phyloP scores from a whole-genome alignment of 1,139 yeast genomes.

The Geotrichum fermentans region DNA sequence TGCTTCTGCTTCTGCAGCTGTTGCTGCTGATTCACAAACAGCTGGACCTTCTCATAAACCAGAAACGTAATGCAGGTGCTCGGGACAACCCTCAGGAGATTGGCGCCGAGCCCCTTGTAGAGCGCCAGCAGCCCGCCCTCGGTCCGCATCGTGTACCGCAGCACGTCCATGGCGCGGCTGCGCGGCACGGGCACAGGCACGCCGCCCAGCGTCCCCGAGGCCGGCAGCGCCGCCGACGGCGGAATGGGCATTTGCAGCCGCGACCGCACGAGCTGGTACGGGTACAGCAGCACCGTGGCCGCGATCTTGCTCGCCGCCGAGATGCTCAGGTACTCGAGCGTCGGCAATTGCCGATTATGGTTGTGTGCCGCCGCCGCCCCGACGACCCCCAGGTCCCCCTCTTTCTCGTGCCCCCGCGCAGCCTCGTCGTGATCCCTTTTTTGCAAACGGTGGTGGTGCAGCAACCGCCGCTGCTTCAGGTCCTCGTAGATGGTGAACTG shows the following conservation, averaged over 20 bases:
- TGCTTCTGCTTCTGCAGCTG: neutral
- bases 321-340: conserved; percentile 55
- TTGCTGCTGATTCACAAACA: conserved; percentile 14
- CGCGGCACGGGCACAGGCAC: neutral
- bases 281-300: conserved; percentile 69
- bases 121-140: conserved; percentile 57
- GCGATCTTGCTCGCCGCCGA: conserved; percentile 67
- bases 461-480: conserved; percentile 40
- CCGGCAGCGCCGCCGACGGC: neutral
- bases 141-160: conserved; percentile 25
- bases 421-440: neutral
- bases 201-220: neutral
- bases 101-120: conserved; percentile 78
- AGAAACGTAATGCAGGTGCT: conserved; percentile 80
- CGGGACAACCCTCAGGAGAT: conserved; percentile 78
- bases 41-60: conserved; percentile 64
- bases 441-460: conserved; percentile 35
- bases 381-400: neutral
- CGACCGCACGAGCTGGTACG: conserved; percentile 77
- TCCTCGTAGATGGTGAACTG: conserved; percentile 81
- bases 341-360: conserved; percentile 45
- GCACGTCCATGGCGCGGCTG: conserved; percentile 17
- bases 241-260: conserved; percentile 54
- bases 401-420: neutral
- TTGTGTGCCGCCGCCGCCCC: conserved; percentile 5